A percentile compares a stretch with the other conserved stretches of the same genome.
Evolutionary conservation across 306 rosid genomes (phyloP).

Genomic region (Inga oerstediana): DNA sequence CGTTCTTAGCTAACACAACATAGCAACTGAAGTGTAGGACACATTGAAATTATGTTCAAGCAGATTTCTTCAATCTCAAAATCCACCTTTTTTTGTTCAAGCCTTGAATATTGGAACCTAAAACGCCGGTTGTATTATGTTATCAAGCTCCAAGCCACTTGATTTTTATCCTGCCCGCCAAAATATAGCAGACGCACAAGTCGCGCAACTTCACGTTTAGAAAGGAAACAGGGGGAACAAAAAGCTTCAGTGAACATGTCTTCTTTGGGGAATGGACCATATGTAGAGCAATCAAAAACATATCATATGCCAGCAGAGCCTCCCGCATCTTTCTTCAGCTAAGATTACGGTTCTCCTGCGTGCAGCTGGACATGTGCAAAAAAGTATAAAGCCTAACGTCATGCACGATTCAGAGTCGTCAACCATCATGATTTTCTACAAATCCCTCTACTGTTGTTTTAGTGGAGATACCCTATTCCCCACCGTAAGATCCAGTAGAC

Average conservation of each 20-base stretch:
- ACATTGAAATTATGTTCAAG: neutral
- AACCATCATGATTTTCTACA: constrained; percentile 13
- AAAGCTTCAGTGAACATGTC: constrained; percentile 8
- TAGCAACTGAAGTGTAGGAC: neutral
- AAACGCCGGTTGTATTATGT: neutral
- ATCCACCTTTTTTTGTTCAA: neutral
- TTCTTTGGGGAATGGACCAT: neutral
- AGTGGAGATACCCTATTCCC: constrained; percentile 10
- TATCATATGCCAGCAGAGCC: constrained; percentile 1
- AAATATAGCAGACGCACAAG: constrained; percentile 16
- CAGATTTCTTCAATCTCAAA: neutral
- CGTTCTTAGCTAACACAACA: neutral
- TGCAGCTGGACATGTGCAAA: constrained; percentile 9
- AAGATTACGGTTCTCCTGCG: constrained; percentile 28
- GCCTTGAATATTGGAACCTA: neutral
- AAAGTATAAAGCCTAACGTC: constrained; percentile 20
- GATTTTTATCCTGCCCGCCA: constrained; percentile 1
- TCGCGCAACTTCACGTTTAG: neutral
- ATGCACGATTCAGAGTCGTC: constrained; percentile 29
- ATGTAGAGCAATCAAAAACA: constrained; percentile 22
- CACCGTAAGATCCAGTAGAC: constrained; percentile 25
- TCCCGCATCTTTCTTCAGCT: constrained; percentile 29
- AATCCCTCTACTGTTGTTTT: constrained; percentile 11
- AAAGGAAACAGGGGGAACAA: neutral
- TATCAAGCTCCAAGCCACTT: neutral